These are phyloP conservation scores for Penicillium sp. DNA, from an alignment of 2,329 filamentous ascomycete species.

Conservation along the genomic window DNA sequence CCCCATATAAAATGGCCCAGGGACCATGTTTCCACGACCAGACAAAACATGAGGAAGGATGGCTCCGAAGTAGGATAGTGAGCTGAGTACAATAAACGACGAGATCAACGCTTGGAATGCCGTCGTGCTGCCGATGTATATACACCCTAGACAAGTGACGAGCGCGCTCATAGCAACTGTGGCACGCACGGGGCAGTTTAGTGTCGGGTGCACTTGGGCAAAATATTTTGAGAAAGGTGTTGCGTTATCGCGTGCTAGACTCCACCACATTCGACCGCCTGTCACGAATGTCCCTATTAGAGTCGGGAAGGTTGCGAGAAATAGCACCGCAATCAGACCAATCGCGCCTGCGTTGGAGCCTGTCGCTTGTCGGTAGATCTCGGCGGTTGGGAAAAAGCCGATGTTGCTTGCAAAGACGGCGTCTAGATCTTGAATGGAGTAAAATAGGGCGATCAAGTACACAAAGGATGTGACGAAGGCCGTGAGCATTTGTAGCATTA, in stretches of 20 bases:
- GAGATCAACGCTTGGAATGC: slow-evolving; percentile 68
- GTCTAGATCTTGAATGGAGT: slow-evolving; percentile 45
- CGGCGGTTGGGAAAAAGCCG: slow-evolving; percentile 59
- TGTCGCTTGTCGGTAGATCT: slow-evolving; percentile 63
- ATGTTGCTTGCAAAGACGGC: slow-evolving; percentile 49
- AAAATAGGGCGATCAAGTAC: slow-evolving; percentile 49
- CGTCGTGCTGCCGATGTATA: slow-evolving; percentile 64
- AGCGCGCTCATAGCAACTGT: slow-evolving; percentile 52
- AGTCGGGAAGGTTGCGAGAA: slow-evolving; percentile 53
- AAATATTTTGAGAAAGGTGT: slow-evolving; percentile 53
- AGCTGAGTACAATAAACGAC: slow-evolving; percentile 55
- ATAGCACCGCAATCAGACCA: slow-evolving; percentile 54
- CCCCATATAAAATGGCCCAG: slow-evolving; percentile 60
- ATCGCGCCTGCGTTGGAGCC: slow-evolving; percentile 52
- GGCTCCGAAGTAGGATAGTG: slow-evolving; percentile 60
- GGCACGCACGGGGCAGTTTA: slow-evolving; percentile 56
- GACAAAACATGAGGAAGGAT: slow-evolving; percentile 59
- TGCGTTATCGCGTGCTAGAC: slow-evolving; percentile 57
- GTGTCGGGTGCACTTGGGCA: slow-evolving; percentile 46
- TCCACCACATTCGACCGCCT: slow-evolving; percentile 59
- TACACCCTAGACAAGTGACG: slow-evolving; percentile 58
- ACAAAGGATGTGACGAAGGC: slow-evolving; percentile 45
- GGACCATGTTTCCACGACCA: slow-evolving; percentile 46
- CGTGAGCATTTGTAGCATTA: slow-evolving; percentile 46
- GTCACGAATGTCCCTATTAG: slow-evolving; percentile 57